Evolutionary conservation across 1,284 basidiomycete genomes (phyloP).

Genomic region (Malassezia vespertilionis): DNA sequence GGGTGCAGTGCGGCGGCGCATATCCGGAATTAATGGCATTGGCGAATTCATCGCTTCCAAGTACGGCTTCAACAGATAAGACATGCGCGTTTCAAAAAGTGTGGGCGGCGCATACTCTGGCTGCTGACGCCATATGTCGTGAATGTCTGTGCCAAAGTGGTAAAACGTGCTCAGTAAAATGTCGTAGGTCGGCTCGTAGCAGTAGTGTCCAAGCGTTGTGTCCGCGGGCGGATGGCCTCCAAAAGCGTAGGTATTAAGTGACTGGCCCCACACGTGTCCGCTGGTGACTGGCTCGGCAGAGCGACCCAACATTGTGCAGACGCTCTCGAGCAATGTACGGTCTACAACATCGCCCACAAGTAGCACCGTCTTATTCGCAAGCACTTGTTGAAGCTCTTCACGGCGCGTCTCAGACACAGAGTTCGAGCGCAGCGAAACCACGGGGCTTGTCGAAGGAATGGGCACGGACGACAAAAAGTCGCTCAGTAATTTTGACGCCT

Average conservation of each 20-base stretch:
- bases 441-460: not conserved
- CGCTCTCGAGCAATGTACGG: slow-evolving; percentile 46
- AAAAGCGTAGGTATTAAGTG: slow-evolving; percentile 16
- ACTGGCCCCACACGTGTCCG: slow-evolving; percentile 37
- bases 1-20: slow-evolving; percentile 33
- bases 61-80: slow-evolving; percentile 42
- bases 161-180: slow-evolving; percentile 45
- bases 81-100: slow-evolving; percentile 46
- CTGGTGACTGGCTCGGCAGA: slow-evolving; percentile 40
- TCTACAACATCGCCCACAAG: slow-evolving; percentile 48
- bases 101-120: slow-evolving; percentile 45
- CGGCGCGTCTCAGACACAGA: not conserved
- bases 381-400: not conserved
- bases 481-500: slow-evolving; percentile 2
- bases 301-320: slow-evolving; percentile 47
- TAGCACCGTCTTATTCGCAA: slow-evolving; percentile 47
- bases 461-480: slow-evolving; percentile 7
- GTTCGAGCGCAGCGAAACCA: not conserved
- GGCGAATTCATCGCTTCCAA: slow-evolving; percentile 12
- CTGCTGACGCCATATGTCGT: slow-evolving; percentile 43
- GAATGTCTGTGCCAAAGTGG: slow-evolving; percentile 47
- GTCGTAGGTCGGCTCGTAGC: slow-evolving; percentile 47
- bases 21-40: not conserved
- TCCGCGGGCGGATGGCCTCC: slow-evolving; percentile 26
- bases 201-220: slow-evolving; percentile 46